These are phyloP conservation scores for Daldinia sp. DNA, from an alignment of 2,329 filamentous ascomycete genomes.

Conservation along the genomic window DNA sequence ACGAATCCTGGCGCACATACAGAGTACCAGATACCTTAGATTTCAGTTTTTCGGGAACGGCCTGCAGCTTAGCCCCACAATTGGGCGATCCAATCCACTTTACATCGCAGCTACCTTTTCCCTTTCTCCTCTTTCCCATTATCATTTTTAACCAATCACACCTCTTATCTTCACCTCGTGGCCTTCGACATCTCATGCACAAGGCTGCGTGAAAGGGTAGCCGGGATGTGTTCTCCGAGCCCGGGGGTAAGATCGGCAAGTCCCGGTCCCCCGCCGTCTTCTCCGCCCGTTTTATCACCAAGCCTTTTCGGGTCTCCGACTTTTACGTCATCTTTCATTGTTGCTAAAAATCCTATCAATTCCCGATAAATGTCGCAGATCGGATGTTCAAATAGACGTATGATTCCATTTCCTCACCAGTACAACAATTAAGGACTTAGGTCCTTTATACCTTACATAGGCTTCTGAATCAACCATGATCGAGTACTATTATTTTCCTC, in stretches of 20 bases:
- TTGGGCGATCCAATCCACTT: conserved; percentile 36
- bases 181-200: conserved; percentile 45
- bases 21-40: conserved; percentile 18
- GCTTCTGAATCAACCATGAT: background rate
- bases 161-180: conserved; percentile 44
- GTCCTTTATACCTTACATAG: background rate
- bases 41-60: conserved; percentile 31
- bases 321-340: conserved; percentile 10
- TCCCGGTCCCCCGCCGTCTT: conserved; percentile 31
- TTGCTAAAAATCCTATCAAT: conserved; percentile 1
- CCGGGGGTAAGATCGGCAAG: conserved; percentile 29
- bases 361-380: background rate
- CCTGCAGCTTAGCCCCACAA: conserved; percentile 37
- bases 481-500: no score
- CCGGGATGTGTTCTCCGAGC: conserved; percentile 25
- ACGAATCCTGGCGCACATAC: conserved; percentile 20
- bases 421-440: no score
- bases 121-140: conserved; percentile 28
- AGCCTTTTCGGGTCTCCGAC: conserved; percentile 16
- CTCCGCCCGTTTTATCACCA: conserved; percentile 29
- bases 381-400: background rate
- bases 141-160: conserved; percentile 43
- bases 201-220: conserved; percentile 41
- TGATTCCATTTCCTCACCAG: background rate
- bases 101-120: conserved; percentile 31